Conservation (phyloP, 768 basidiomycete species). For the Tephrocybe sp. region DNA sequence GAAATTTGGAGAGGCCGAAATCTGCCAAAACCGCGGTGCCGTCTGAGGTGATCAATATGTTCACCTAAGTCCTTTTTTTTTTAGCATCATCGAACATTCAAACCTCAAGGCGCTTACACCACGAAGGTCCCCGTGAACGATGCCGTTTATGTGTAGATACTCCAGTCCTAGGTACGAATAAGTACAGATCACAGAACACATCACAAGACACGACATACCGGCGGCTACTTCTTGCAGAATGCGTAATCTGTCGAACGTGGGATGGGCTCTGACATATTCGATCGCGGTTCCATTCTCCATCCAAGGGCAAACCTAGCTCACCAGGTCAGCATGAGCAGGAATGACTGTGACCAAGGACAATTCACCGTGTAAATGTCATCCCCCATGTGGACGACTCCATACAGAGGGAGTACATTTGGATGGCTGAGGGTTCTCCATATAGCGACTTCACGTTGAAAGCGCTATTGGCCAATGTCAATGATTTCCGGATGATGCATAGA, state of each 20-base stretch:
- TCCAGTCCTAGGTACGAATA: conserved; percentile 31
- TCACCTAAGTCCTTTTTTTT: conserved; percentile 35
- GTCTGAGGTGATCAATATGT: conserved; percentile 40
- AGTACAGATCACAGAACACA: not conserved
- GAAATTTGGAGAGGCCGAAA: conserved; percentile 42
- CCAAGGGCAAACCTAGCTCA: conserved; percentile 43
- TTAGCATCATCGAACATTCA: too few relatives aligned
- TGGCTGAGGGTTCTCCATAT: conserved; percentile 43
- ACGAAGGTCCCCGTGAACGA: conserved; percentile 43
- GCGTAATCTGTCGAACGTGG: conserved; percentile 33
- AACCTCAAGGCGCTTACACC: too few relatives aligned
- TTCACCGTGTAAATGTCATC: conserved; percentile 33
- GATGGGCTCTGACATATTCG: conserved; percentile 30
- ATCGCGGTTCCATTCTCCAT: conserved; percentile 43
- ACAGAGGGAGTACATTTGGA: conserved; percentile 36
- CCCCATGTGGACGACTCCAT: conserved; percentile 36
- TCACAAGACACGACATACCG: conserved; percentile 25
- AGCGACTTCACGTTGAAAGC: conserved; percentile 41
- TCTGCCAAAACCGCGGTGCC: conserved; percentile 42
- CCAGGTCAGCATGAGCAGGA: not conserved
- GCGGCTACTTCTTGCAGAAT: conserved; percentile 38
- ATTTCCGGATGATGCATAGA: not conserved
- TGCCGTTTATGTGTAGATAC: conserved; percentile 36
- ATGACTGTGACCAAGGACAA: not conserved
- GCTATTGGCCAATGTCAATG: conserved; percentile 21